Conservation (phyloP, 345 rosid genomes). For the Corchorus capsularis region DNA sequence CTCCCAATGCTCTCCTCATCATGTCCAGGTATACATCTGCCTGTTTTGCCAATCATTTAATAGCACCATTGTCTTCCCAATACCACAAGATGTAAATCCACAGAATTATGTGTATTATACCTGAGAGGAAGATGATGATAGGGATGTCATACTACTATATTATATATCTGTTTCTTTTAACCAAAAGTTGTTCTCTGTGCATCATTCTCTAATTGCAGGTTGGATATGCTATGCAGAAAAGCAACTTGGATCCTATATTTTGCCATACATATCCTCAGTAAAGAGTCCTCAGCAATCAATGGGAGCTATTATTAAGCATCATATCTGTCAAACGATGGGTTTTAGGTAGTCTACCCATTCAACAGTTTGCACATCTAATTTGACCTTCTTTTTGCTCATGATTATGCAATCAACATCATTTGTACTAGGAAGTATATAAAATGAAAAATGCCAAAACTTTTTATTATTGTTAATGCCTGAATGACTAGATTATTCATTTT, state of each 20-base stretch:
- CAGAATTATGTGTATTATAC: background rate
- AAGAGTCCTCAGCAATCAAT: conserved; percentile 97
- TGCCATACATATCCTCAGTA: conserved; percentile 83
- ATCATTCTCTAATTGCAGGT: conserved; percentile 62
- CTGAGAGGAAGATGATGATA: background rate
- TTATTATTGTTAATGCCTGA: background rate
- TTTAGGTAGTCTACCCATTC: conserved; percentile 51
- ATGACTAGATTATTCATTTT: conserved; percentile 27
- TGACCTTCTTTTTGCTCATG: conserved; percentile 6
- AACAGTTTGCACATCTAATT: background rate
- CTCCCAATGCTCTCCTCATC: conserved; percentile 90
- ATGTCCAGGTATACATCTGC: conserved; percentile 67
- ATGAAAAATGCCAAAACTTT: background rate
- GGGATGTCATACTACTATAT: background rate
- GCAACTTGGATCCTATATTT: conserved; percentile 77
- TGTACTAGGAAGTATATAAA: background rate
- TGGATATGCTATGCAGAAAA: conserved; percentile 99
- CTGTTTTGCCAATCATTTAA: conserved; percentile 1
- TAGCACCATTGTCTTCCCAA: background rate
- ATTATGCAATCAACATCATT: background rate
- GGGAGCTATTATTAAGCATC: conserved; percentile 80
- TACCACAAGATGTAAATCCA: background rate
- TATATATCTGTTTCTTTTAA: background rate
- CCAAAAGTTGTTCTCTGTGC: background rate
- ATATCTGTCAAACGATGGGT: conserved; percentile 61